A percentile compares a stretch with the other conserved stretches of the same genome.
Conservation (phyloP, 306 rosid genomes). For the Acacia crassicarpa region DNA sequence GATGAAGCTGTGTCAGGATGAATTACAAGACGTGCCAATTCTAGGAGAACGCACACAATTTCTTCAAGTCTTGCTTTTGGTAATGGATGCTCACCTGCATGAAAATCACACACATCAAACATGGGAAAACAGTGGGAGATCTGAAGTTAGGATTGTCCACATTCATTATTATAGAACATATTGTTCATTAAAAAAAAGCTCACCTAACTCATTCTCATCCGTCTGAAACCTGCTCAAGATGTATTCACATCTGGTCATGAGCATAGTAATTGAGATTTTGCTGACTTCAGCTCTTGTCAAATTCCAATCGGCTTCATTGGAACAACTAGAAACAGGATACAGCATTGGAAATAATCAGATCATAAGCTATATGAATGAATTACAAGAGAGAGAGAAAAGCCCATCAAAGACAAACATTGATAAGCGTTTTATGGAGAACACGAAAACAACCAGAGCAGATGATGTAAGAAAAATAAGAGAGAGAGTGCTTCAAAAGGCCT, state of each 20-base stretch:
- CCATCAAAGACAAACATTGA: background rate
- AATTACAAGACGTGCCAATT: slow-evolving; percentile 62
- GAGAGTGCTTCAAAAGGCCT: background rate
- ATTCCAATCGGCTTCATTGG: slow-evolving; percentile 60
- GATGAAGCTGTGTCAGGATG: slow-evolving; percentile 64
- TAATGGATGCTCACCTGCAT: slow-evolving; percentile 71
- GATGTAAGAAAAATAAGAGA: background rate
- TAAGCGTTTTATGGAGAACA: background rate
- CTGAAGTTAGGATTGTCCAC: slow-evolving; percentile 13
- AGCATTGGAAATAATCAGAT: slow-evolving; percentile 22
- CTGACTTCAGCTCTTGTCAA: slow-evolving; percentile 75
- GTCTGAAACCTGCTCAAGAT: slow-evolving; percentile 71
- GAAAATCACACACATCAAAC: slow-evolving; percentile 27
- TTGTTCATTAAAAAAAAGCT: background rate
- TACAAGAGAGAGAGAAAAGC: slow-evolving; percentile 16
- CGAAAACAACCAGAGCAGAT: background rate
- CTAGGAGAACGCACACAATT: slow-evolving; percentile 69
- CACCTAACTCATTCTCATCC: slow-evolving; percentile 83
- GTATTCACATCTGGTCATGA: slow-evolving; percentile 77
- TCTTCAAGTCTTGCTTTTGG: slow-evolving; percentile 89
- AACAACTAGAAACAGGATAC: slow-evolving; percentile 46
- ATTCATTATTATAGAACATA: background rate
- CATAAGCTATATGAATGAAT: background rate
- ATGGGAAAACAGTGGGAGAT: slow-evolving; percentile 27
- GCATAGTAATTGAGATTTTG: slow-evolving; percentile 73